Evolutionary conservation across 805 yeast species (phyloP), one percentile per base, ranked within the genome.

Genomic region (Ascoidea tarda): DNA sequence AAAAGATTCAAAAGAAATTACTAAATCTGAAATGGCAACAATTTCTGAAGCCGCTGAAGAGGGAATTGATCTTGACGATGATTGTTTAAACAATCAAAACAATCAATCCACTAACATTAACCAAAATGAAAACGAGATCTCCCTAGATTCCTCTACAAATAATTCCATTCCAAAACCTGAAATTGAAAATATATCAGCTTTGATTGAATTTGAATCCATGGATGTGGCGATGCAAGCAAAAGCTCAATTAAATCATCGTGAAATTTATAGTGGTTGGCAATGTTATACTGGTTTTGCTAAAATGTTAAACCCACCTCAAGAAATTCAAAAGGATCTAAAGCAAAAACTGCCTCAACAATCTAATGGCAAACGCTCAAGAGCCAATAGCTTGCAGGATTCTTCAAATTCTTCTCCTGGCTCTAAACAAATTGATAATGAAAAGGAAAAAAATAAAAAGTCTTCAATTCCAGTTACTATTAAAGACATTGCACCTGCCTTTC

Each of bases 211-310:
- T 65, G 75, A 76, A 4, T 70, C 76, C 32, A 67, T 84, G 5
- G 96, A 87, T 51, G 70, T 79, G 38, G 95, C 99, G 6, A 79
- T 86, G 73, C 76, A 74, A 49, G 88, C 96, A 51, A 81, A 82
- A 62, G 84, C 87, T 14, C 78, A 74, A 50, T 75, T 90, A 62
- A 87, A 85, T 61, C 95, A 89, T 57, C 81, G 82, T 58, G 96
- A 91, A 61, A 72, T 91, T 46, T 77, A 81, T 55, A 87, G 91
- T 2, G 96, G 95, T 4, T 73, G 78, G 32, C 79, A 84, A 16
- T 79, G 93, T 63, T 71, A 79, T 46, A 87, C 88, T 46, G 87
- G 90, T 0, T 93, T 88, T 73, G 97, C 96, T 4, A 86, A 84
- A 61, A 77, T 88, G 38, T 60, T 66, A 59, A 38, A 38, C 14